These are phyloP conservation scores for Camillea tinctor DNA, from an alignment of 2,329 filamentous ascomycete species.

Conservation along the genomic window DNA sequence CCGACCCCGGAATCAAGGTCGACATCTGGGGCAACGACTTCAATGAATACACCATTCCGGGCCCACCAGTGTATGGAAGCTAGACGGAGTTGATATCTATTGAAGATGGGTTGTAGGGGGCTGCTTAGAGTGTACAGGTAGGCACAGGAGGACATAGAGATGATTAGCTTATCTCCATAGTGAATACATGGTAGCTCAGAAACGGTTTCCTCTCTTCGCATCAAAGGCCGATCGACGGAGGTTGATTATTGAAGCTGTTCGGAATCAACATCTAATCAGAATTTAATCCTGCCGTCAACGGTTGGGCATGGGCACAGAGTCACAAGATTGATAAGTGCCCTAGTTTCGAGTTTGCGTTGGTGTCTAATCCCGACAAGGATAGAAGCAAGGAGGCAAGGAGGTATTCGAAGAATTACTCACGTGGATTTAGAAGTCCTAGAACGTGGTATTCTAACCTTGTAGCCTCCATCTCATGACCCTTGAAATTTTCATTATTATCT, in stretches of 20 bases:
- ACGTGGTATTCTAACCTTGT: neutral
- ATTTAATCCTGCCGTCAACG: neutral
- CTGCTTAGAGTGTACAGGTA: neutral
- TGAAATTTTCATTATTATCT: neutral
- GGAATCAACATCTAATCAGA: neutral
- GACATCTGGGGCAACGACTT: slow-evolving; percentile 42
- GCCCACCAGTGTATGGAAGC: slow-evolving; percentile 33
- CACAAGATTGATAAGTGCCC: neutral
- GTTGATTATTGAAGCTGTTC: neutral
- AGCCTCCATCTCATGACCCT: neutral
- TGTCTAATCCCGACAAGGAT: neutral
- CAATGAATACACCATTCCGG: slow-evolving; percentile 38
- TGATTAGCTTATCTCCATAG: neutral
- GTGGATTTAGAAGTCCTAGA: neutral
- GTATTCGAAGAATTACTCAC: too few relatives aligned
- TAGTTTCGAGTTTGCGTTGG: neutral
- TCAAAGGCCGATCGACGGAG: neutral
- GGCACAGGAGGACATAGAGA: neutral
- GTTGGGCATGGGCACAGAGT: neutral
- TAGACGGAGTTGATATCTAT: slow-evolving; percentile 1
- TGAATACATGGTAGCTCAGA: neutral
- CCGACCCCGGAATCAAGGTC: slow-evolving; percentile 47
- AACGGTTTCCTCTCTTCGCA: neutral
- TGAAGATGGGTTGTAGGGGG: neutral
- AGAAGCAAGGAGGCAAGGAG: neutral